A percentile compares a stretch with the other conserved stretches of the same genome.
Evolutionary conservation across 2,329 filamentous ascomycete species (phyloP).

Genomic region (Cladorrhinum sp.): DNA sequence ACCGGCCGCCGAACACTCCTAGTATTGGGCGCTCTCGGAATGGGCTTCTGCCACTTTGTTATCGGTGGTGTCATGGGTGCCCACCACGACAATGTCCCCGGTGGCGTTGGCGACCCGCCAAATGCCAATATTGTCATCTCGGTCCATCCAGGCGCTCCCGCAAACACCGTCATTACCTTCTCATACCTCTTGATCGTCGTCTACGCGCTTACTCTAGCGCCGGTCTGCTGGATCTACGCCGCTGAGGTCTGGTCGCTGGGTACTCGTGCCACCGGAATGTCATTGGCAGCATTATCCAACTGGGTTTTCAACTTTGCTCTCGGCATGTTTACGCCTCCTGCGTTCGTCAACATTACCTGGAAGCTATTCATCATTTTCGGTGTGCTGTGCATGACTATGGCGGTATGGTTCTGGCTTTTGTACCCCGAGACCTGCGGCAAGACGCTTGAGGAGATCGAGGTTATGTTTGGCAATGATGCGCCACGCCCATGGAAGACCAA

Average conservation of each 20-base stretch:
- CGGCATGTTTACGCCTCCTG: conserved; percentile 56
- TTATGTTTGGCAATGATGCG: conserved; percentile 33
- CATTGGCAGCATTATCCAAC: conserved; percentile 53
- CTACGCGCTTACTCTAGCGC: conserved; percentile 62
- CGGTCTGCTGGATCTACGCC: conserved; percentile 64
- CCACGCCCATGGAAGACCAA: conserved; percentile 40
- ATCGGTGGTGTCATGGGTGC: conserved; percentile 44
- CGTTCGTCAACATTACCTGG: conserved; percentile 56
- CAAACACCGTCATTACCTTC: conserved; percentile 63
- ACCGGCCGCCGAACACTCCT: conserved; percentile 31
- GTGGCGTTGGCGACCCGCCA: conserved; percentile 31
- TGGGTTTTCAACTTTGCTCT: conserved; percentile 56
- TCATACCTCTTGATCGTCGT: conserved; percentile 62
- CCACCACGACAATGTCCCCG: conserved; percentile 33
- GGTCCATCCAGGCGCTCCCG: conserved; percentile 47
- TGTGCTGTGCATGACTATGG: conserved; percentile 34
- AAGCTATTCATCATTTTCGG: conserved; percentile 45
- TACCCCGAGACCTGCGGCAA: conserved; percentile 41
- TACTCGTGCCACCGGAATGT: conserved; percentile 58
- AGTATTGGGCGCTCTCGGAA: conserved; percentile 25
- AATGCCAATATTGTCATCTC: conserved; percentile 50
- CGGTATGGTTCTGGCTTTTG: conserved; percentile 35
- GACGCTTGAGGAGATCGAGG: conserved; percentile 42
- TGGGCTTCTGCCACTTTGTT: conserved; percentile 38
- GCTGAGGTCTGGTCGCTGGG: conserved; percentile 63